Base-by-base conservation (phyloP, 2,329 filamentous ascomycete species). In the Diaporthe citri region DNA sequence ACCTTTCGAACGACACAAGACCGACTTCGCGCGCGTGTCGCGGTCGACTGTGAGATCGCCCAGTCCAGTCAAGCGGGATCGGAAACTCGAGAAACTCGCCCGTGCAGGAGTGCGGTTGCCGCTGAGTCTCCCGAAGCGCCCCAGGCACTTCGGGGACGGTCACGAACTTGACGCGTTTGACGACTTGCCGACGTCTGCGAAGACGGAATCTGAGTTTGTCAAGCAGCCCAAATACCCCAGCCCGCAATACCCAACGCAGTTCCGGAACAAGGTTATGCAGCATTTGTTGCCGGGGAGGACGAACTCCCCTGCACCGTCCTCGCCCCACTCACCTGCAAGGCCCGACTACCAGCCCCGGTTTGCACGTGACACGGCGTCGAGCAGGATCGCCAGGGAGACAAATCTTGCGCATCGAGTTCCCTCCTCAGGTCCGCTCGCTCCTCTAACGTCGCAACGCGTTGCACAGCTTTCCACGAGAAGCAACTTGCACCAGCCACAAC, bases 101-200 rank as follows among this genome's bases (percentile, higher is more conserved):
- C 81, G 83, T 55, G 89, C 88, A 62, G 88, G 88, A 52, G 84
- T 85, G 7, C 90, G 88, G 87, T 91, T 93, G 78, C 92, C 93
- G 62, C 85, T 97, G 75, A 96, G 90, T 77, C 94, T 93, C 82
- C 95, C 95, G 4, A 88, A 90, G 48, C 88, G 91, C 55, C 87
- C 88, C 75, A 90, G 92, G 60, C 91, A 94, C 79, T 99, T 97
- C 85, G 97, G 97, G 17, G 95, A 98, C 82, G 97, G 97, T 22
- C 94, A 93, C 76, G 97, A 99, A 83, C 88, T 99, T 46, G 96
- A 98, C 79, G 92, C 90, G 3, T 98, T 99, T 82, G 97, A 99
- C 82, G 97, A 99, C 83, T 86, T 99, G 73, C 96, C 96, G 1
- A 98, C 96, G 0, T 98, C 96, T 22, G 91, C 90, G 17, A 91